Evolutionary conservation across 345 rosid genomes (phyloP), one percentile per base, ranked within the genome.

Genomic region (Erodium maritimum): DNA sequence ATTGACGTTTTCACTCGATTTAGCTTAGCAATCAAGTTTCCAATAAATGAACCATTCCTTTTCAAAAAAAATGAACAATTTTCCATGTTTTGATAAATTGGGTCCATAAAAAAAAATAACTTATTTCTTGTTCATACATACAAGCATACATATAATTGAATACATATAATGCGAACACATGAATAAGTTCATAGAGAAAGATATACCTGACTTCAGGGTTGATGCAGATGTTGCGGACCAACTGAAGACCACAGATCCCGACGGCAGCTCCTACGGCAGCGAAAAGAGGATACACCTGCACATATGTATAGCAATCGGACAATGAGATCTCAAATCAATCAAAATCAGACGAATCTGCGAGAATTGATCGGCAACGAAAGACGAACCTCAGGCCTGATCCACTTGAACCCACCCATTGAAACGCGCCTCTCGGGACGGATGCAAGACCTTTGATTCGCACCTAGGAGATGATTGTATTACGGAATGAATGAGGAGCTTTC

Each of bases 151-250:
- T n/a, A n/a, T n/a, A n/a, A n/a, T n/a, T n/a, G n/a, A n/a, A n/a
- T n/a, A n/a, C n/a, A n/a, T n/a, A n/a, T n/a, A n/a, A n/a, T n/a
- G n/a, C n/a, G n/a, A n/a, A n/a, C n/a, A n/a, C n/a, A n/a, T n/a
- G n/a, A n/a, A n/a, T n/a, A n/a, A n/a, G n/a, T n/a, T n/a, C n/a
- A 63, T 37, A n/a, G n/a, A n/a, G n/a, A n/a, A n/a, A 60, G 34
- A 63, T 53, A 61, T 16, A 88, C 97, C 97, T 88, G 84, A 91
- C 97, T 83, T 91, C 97, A 59, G 97, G 97, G 59, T 91, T 91
- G 75, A 77, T 80, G 82, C 83, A 76, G 80, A 93, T 77, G 77
- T 93, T 78, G 29, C 97, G 90, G 25, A 83, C 80, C 77, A 93
- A 69, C 70, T 77, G 80, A 25, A 82, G 65, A 12, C 82, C 96